phyloP scores from a whole-genome alignment of 495 filamentous ascomycete genomes.

The Cercophora sp. region DNA sequence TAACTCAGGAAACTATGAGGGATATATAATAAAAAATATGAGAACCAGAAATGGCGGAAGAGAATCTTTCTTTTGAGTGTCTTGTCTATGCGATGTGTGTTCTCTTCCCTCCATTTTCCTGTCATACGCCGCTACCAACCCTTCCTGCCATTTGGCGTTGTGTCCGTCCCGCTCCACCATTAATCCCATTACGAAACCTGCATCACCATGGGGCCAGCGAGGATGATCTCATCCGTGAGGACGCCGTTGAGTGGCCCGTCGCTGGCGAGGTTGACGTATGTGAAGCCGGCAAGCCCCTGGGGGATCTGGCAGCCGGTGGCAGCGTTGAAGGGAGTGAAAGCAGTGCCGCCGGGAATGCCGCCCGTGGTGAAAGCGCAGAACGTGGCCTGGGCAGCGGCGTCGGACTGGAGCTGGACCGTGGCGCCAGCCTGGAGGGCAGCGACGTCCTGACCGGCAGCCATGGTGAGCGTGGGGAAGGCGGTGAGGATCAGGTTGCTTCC shows the following conservation, averaged over 20 bases:
- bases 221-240: conserved; percentile 47
- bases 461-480: conserved; percentile 53
- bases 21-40: background rate
- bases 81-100: conserved; percentile 10
- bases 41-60: background rate
- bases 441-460: conserved; percentile 43
- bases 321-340: conserved; percentile 45
- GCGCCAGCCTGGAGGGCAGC: conserved; percentile 41
- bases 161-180: too few species aligned
- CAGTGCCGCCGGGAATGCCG: conserved; percentile 46
- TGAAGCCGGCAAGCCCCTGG: conserved; percentile 47
- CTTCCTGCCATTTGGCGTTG: too few species aligned
- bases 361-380: conserved; percentile 58
- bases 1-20: background rate
- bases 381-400: conserved; percentile 37
- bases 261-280: conserved; percentile 51
- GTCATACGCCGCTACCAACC: background rate
- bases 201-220: conserved; percentile 51
- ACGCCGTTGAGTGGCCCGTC: conserved; percentile 37
- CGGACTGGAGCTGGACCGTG: conserved; percentile 39
- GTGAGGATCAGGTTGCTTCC: conserved; percentile 54
- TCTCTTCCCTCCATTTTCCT: background rate
- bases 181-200: conserved; percentile 42
- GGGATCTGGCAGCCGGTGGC: conserved; percentile 49
- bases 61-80: background rate